phyloP scores from a whole-genome alignment of 441 rosid species.

The Euphorbia celastroides region DNA sequence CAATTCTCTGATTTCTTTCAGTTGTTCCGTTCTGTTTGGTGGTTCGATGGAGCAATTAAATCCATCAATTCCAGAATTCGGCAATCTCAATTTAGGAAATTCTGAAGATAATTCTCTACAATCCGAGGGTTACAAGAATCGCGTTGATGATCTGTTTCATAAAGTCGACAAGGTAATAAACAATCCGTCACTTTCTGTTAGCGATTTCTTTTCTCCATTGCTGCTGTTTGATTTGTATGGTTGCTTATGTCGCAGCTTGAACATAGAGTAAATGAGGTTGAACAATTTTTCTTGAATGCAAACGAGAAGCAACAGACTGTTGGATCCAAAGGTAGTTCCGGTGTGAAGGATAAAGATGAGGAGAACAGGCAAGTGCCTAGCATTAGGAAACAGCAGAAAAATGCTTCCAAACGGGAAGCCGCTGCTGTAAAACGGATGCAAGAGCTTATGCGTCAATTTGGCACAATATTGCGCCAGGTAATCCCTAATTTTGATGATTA shows the following conservation, averaged over 20 bases:
- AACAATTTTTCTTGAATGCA: slow-evolving; percentile 49
- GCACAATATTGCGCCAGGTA: slow-evolving; percentile 40
- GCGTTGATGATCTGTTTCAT: slow-evolving; percentile 49
- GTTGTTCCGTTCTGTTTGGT: not conserved
- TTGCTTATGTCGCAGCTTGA: slow-evolving; percentile 41
- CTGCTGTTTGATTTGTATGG: too few species aligned
- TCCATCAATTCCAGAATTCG: slow-evolving; percentile 29
- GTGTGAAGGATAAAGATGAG: slow-evolving; percentile 54
- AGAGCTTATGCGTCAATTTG: slow-evolving; percentile 86
- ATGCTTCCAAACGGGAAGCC: slow-evolving; percentile 63
- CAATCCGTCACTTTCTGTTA: not conserved
- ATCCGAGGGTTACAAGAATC: slow-evolving; percentile 44
- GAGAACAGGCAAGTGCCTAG: slow-evolving; percentile 49
- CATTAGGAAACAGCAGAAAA: slow-evolving; percentile 63
- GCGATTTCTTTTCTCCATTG: too few species aligned
- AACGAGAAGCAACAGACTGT: slow-evolving; percentile 45
- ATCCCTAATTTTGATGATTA: not conserved
- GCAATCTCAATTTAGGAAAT: slow-evolving; percentile 17
- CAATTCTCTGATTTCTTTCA: too few species aligned
- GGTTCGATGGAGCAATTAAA: slow-evolving; percentile 27
- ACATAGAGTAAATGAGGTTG: slow-evolving; percentile 70
- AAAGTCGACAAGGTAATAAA: slow-evolving; percentile 45
- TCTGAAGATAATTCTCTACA: slow-evolving; percentile 29
- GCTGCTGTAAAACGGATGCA: slow-evolving; percentile 90
- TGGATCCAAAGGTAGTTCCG: slow-evolving; percentile 41